These are phyloP conservation scores for Capronia americana DNA, from an alignment of 2,329 filamentous ascomycete species.

Conservation along the genomic window DNA sequence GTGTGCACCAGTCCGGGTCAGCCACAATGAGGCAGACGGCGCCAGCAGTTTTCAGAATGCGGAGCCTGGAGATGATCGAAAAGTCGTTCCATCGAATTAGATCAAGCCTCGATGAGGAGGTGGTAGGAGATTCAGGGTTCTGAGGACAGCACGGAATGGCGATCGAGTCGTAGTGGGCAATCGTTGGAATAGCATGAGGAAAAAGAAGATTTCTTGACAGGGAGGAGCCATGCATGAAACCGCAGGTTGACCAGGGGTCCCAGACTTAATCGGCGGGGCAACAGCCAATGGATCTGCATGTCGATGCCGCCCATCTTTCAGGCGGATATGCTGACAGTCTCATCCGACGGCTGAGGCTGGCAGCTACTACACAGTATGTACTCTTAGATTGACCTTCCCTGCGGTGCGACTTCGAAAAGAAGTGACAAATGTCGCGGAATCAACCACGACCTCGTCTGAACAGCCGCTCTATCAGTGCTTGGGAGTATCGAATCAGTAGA, in stretches of 20 bases:
- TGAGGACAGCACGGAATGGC: not conserved
- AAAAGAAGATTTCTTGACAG: conserved; percentile 4
- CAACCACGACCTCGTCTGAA: not conserved
- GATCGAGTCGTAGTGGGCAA: conserved; percentile 2
- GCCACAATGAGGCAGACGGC: not conserved
- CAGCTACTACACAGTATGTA: not conserved
- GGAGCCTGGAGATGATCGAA: conserved; percentile 1
- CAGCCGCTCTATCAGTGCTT: not conserved
- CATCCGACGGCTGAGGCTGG: not conserved
- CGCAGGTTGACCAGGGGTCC: not conserved
- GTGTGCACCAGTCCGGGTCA: not conserved
- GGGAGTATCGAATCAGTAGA: not conserved
- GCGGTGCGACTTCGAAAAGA: not conserved
- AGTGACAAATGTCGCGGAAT: not conserved
- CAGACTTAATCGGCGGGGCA: not conserved
- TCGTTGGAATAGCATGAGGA: not conserved
- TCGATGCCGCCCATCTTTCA: not conserved
- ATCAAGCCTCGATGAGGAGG: not conserved
- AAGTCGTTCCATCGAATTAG: conserved; percentile 1
- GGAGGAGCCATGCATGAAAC: not conserved
- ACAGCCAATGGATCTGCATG: not conserved
- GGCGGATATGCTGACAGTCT: conserved; percentile 1
- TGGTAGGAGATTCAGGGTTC: conserved; percentile 1
- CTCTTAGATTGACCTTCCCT: not conserved
- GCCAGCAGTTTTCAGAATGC: not conserved